Evolutionary conservation across 164 flowering plant species (phyloP), one percentile per base, ranked within the genome.

Genomic region (Kalanchoe fedtschenkoi): DNA sequence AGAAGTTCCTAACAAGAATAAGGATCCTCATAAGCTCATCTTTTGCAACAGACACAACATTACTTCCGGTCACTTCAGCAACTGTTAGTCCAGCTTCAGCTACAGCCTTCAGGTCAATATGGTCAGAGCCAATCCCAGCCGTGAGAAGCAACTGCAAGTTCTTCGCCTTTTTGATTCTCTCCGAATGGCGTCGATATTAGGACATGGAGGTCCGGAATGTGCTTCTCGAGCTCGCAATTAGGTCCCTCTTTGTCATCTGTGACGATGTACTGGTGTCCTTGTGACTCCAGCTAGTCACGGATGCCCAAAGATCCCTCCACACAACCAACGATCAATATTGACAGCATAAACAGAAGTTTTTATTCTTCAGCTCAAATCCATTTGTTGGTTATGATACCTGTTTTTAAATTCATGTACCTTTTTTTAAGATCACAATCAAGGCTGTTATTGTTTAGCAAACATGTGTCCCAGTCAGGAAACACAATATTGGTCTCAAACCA

Each of bases 161-260:
- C 21, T 90, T 93, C 24, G 97, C 99, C 66, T 72, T 90, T 69
- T 88, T 90, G 65, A 93, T 93, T 68, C 97, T 79, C 62, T 93
- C 99, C 3, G 81, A 93, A 93, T 9, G 99, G 98, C 8, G 99
- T 93, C 0, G 88, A 39, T 71, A 93, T 93, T 65, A 93, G 85
- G 58, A 90, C 99, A 71, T 93, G 89, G 60, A 85, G 86, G 68
- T 93, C 97, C 1, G 92, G 87, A 68, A 93, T 85, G 59, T 90
- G 99, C 58, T 88, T 88, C 64, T 93, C 99, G 2, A 93, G 91
- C 69, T 93, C 99, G 69, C 75, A 88, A 62, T 87, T 61, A 1
- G 92, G 96, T 46, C 99, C 99, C 43, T 93, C 99, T 69, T 93
- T 93, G 83, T 93, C 97, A 70, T 91, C 91, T 6, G 99, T 93